Base-by-base conservation (phyloP, 495 filamentous ascomycete genomes). In the Pyrenula massariospora region DNA sequence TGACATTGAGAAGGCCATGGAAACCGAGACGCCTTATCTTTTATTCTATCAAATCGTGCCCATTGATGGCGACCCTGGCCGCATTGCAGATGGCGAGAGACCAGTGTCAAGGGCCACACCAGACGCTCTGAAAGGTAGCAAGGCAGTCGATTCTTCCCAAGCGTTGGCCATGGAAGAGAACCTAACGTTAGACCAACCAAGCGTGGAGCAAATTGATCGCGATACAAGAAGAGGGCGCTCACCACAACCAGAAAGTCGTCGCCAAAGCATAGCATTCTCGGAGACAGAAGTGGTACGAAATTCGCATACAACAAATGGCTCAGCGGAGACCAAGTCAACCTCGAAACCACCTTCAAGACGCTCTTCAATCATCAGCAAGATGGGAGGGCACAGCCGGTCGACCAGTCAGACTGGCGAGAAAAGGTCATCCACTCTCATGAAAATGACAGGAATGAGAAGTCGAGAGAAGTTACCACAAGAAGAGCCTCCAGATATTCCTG, bases 11-110 rank as follows among this genome's bases (percentile, higher is more conserved):
- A 74, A 88, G 57, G 77, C 81, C 36, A 68, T 96, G 54, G 83
- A 80, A 55, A 77, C 84, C n/a, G 92, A 96, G 65, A 91, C 87
- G 58, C 92, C 93, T 2, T 98, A 98, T 61, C 78, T 98, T 1
- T 72, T 98, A 0, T 96, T 96, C 69, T 98, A 95, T 63, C 92
- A 96, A 66, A 91, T 96, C 47, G 77, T 90, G 36, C 93, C 92
- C 0, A 87, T 94, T 59, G 80, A 86, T 24, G 85, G 87, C 50
- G 82, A 88, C 52, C 72, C 79, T 5, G 68, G 78, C 0, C 71
- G 76, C 54, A 78, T 78, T 10, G 76, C 76, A 47, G 61, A 76
- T 36, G 69, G 72, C 24, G 76, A 80, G 57, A 79, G 75, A 2
- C 73, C 79, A 2, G 76, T 82, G 10, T 77, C 84, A 3, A 85